Evolutionary conservation across 768 basidiomycete genomes (phyloP), one percentile per base, ranked within the genome.

Genomic region (Suillus tomentosus): DNA sequence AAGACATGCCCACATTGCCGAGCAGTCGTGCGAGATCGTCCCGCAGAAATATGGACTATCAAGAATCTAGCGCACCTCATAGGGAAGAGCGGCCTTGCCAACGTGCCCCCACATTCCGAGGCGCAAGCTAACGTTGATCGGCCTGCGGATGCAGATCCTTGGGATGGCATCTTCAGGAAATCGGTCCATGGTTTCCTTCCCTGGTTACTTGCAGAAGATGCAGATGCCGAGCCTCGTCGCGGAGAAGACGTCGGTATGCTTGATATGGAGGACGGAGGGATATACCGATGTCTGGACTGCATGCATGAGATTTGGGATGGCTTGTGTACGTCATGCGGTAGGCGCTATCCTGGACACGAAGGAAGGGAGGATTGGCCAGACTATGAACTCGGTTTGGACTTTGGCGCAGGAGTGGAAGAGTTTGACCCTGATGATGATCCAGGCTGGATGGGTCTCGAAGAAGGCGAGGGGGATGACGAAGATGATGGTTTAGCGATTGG

Each of bases 251-350:
- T 87, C 68, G 90, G 91, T 0, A 84, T 89, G 79, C 82, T 83
- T 40, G 92, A 94, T 70, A 79, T 78, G 10, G 90, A 92, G 67
- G 92, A 93, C 64, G 90, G 87, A 13, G 89, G 87, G 1, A 81
- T 94, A n/a, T 88, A 86, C 70, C 83, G 92, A 19, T 94, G 92
- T 72, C 70, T 86, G 17, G 87, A 87, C 50, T 94, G 91, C 67
- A 82, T 87, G 80, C 86, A 93, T 70, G 92, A 94, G 76, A 89
- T 94, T 65, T 86, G 82, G 84, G 85, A 80, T 65, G 89, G 89
- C 1, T 71, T 80, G 24, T 94, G 92, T 70, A 81, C 85, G 5
- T 70, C 71, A 13, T 94, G 92, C 67, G 79, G 82, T 36, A 81
- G 90, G 40, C 73, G 73, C 22, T 92, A 91, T 69, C 79, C 78